Evolutionary conservation across 2,329 filamentous ascomycete genomes (phyloP), one percentile per base, ranked within the genome.

Genomic region (Coccinonectria pachysandricola): DNA sequence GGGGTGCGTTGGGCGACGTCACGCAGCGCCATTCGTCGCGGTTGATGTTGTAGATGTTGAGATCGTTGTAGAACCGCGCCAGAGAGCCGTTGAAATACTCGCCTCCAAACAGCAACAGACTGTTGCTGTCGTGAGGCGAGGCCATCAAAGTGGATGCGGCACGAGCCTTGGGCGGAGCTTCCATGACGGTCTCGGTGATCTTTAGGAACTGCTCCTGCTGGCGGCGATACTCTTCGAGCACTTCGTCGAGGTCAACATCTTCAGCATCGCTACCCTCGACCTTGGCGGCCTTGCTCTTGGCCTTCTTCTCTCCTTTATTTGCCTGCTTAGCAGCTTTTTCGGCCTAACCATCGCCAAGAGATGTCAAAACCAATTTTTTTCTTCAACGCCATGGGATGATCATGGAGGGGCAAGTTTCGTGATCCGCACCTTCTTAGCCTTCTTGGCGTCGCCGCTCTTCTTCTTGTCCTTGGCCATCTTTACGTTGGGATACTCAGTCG

Each of bases 181-280:
- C 71, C 21, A 68, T 71, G 13, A 78, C 62, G 3, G 72, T 69
- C 60, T 98, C 91, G 4, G 88, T 95, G 45, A 98, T 75, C 57
- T 94, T 94, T 45, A 91, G 72, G 50, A 93, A 95, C 48, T 83
- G 81, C 48, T 93, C 88, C 61, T 98, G 91, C 56, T 86, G 80
- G 50, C 82, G 83, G 42, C 82, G 82, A 57, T 93, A 96, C 53
- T 93, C 84, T 23, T 88, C 87, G 15, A 98, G 75, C 22, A 98
- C 87, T 23, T 79, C 78, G 50, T 98, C 91, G 19, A 98, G 71
- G 56, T 96, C 91, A 9, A 91, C 77, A 44, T 95, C 87, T 53
- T 96, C 88, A 24, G 71, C 83, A 52, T 95, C 88, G 49, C 83
- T 88, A 53, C 87, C 87, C 15, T 80, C 79, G 30, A 67, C 53